Evolutionary conservation across 2,329 filamentous ascomycete genomes (phyloP), one percentile per base, ranked within the genome.

Genomic region (Diaporthe sp.): DNA sequence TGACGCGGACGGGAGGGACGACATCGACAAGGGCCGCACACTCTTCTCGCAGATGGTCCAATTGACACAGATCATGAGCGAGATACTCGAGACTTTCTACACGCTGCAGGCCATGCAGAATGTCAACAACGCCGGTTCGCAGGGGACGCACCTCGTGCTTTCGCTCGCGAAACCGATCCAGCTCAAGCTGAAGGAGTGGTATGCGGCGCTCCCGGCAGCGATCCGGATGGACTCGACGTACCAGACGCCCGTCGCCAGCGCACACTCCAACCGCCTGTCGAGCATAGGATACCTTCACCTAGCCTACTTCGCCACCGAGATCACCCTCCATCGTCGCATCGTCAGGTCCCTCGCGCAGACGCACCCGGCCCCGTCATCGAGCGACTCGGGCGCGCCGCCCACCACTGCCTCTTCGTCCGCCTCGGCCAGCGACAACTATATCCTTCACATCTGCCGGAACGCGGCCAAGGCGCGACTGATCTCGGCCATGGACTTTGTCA

Each of bases 401-500:
- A 61, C 57, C 45, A 74, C 70, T 6, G 73, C 72, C 22, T 72
- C 71, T 8, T 67, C 74, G 42, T 61, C 50, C 78, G 55, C 71
- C 3, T 80, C 82, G 58, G 83, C 87, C 5, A 87, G 92, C 52
- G 95, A 97, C 81, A 90, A 93, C 0, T 97, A 98, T 79, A 91
- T 97, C 67, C 90, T 95, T 72, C 95, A 97, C 83, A 98, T 98
- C 78, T 98, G 96, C 84, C 95, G 96, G 71, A 96, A 93, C 74
- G 96, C 96, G 5, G 96, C 96, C 71, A 98, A 98, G 83, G 97
- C 96, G 0, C 93, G 96, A 8, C 89, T 98, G 45, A 98, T 98
- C 81, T 97, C 94, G 30, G 95, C 96, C 77, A 97, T 98, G 94
- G 96, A 98, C 82, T 98, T 98, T 83, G 95, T 98, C 79, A 98